These are phyloP conservation scores for Trichoderma endophyticum DNA, from an alignment of 2,329 filamentous ascomycete species.

Conservation along the genomic window DNA sequence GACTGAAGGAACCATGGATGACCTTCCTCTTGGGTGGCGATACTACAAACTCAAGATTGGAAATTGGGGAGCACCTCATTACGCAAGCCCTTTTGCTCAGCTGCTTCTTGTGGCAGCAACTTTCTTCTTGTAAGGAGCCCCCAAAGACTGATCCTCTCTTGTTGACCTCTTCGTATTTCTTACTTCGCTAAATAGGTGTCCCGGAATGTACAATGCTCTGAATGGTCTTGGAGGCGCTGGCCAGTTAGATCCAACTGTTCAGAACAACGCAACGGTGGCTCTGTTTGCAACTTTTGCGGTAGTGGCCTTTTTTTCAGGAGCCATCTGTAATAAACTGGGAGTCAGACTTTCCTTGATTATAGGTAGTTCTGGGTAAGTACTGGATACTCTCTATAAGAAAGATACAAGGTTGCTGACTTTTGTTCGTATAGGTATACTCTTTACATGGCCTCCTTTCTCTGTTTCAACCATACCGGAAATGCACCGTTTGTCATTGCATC, in stretches of 20 bases:
- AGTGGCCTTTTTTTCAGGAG: not conserved
- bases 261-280: too few species aligned
- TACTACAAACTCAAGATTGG: not conserved
- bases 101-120: not conserved
- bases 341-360: constrained; percentile 63
- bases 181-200: constrained; percentile 42
- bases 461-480: constrained; percentile 67
- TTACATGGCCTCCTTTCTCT: constrained; percentile 69
- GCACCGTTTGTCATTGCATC: constrained; percentile 72
- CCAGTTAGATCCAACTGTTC: constrained; percentile 29
- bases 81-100: not conserved
- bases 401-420: constrained; percentile 36
- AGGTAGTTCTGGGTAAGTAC: constrained; percentile 72
- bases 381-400: constrained; percentile 27
- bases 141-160: too few species aligned
- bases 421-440: constrained; percentile 71
- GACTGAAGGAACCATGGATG: too few species aligned
- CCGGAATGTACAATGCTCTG: constrained; percentile 70
- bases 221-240: constrained; percentile 62
- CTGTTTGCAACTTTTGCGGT: not conserved
- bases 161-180: not conserved
- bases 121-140: too few species aligned
- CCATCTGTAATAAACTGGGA: constrained; percentile 46
- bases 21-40: not conserved
- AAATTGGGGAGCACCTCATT: not conserved